phyloP scores from a whole-genome alignment of 1,139 yeast species.

The Waltiozyma sp. region DNA sequence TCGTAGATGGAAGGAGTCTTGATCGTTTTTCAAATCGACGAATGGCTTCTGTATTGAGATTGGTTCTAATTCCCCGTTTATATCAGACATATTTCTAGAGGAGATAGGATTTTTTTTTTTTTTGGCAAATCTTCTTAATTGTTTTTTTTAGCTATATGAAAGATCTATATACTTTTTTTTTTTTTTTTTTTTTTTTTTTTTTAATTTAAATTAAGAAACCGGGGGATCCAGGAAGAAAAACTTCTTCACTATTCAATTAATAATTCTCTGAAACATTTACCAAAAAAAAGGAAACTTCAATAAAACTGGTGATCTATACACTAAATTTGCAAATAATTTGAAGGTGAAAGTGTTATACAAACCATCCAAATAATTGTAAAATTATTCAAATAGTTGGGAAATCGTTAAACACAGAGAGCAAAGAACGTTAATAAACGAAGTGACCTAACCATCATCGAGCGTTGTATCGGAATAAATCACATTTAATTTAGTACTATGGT shows the following conservation, averaged over 20 bases:
- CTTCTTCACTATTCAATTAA: too few relatives aligned
- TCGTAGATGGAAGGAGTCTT: conserved; percentile 26
- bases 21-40: neutral
- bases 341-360: too few relatives aligned
- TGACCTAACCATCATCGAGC: neutral
- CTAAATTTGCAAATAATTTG: too few relatives aligned
- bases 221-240: too few relatives aligned
- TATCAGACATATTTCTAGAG: neutral
- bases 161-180: too few relatives aligned
- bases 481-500: neutral
- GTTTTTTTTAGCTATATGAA: too few relatives aligned
- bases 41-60: neutral
- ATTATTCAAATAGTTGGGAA: neutral
- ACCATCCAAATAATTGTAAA: neutral
- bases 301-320: too few relatives aligned
- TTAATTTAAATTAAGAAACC: too few relatives aligned
- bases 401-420: neutral
- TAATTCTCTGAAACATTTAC: too few relatives aligned
- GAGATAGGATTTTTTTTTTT: neutral
- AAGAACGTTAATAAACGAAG: neutral
- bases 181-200: too few relatives aligned
- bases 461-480: neutral
- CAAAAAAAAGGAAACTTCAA: too few relatives aligned
- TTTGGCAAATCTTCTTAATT: too few relatives aligned
- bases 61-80: neutral